Evolutionary conservation across 164 flowering plant genomes (phyloP).

Genomic region (Stephania yunnanensis): DNA sequence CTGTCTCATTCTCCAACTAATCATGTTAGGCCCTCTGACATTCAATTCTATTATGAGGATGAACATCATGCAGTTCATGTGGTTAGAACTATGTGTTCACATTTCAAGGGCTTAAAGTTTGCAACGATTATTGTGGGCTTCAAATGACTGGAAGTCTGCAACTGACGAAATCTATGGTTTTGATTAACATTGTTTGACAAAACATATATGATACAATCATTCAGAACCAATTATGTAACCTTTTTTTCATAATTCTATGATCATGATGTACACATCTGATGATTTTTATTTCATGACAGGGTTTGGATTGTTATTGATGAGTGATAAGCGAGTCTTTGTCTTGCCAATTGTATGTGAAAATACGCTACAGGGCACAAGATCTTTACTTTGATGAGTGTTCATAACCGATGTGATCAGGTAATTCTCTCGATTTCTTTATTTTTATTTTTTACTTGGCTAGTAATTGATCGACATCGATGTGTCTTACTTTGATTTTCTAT

Average conservation of each 20-base stretch:
- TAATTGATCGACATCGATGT: not conserved
- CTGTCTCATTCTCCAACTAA: slow-evolving; percentile 1
- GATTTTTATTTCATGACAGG: not conserved
- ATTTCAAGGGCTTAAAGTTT: not conserved
- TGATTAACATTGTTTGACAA: not conserved
- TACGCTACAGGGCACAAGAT: not conserved
- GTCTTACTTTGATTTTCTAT: not conserved
- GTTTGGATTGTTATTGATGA: not conserved
- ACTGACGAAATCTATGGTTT: not conserved
- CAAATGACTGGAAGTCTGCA: not conserved
- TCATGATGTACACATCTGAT: not conserved
- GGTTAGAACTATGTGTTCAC: not conserved
- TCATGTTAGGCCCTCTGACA: not conserved
- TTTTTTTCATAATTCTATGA: not conserved
- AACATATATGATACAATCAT: not conserved
- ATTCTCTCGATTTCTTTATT: not conserved
- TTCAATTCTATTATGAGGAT: slow-evolving; percentile 2
- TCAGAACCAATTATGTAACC: not conserved
- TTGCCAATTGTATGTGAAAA: not conserved
- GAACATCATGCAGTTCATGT: not conserved
- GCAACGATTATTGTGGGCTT: not conserved
- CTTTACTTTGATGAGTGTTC: not conserved
- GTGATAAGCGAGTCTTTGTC: not conserved
- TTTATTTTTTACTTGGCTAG: not conserved
- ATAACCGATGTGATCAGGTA: not conserved